Evolutionary conservation across 1,284 basidiomycete species (phyloP).

Genomic region (Irpex lacteus): DNA sequence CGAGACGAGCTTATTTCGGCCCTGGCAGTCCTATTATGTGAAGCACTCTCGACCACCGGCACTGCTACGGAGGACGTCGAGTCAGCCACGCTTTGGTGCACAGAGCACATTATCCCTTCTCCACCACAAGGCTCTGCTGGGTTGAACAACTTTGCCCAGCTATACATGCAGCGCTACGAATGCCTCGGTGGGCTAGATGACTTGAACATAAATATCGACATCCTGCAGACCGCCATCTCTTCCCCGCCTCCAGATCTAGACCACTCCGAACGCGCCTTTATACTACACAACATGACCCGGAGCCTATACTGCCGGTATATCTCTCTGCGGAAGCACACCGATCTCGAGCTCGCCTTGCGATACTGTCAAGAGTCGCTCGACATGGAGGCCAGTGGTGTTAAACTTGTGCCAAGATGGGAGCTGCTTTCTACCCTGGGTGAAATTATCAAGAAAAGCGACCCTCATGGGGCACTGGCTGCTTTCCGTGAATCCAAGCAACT

Average conservation of each 20-base stretch:
- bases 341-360: background rate
- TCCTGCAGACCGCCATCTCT: background rate
- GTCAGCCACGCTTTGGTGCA: background rate
- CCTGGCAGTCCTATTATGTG: background rate
- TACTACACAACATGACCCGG: background rate
- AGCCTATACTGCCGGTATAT: background rate
- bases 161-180: background rate
- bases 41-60: background rate
- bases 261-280: background rate
- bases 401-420: background rate
- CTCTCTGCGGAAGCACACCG: background rate
- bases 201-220: background rate
- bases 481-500: background rate
- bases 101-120: background rate
- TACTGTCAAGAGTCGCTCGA: background rate
- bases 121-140: background rate
- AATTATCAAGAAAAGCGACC: background rate
- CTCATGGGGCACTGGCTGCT: background rate
- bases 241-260: background rate
- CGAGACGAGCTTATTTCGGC: background rate
- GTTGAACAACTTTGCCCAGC: background rate
- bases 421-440: background rate
- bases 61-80: background rate
- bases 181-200: background rate
- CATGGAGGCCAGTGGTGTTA: background rate